A percentile compares a stretch with the other conserved stretches of the same genome.
Conservation (phyloP, 1,284 basidiomycete species). For the Moesziomyces sp. region DNA sequence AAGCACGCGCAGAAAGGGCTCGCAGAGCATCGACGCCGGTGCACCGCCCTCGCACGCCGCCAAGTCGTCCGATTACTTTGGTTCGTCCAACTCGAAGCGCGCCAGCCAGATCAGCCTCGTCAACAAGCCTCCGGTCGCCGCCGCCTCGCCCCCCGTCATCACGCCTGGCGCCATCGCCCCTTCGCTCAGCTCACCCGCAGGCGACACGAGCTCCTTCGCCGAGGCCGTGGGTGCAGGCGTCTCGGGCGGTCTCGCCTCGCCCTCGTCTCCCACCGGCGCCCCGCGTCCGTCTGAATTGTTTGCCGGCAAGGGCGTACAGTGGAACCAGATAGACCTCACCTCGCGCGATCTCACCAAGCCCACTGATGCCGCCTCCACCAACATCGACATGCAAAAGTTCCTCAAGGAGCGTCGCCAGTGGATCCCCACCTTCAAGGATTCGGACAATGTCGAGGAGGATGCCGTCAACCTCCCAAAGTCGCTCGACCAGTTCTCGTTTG, state of each 20-base stretch:
- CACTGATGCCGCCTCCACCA: constrained; percentile 19
- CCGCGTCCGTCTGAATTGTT: constrained; percentile 58
- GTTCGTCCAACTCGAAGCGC: constrained; percentile 11
- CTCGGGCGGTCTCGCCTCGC: constrained; percentile 14
- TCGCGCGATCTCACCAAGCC: constrained; percentile 27
- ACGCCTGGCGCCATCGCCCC: constrained; percentile 26
- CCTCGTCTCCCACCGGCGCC: constrained; percentile 3
- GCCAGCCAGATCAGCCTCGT: constrained; percentile 29
- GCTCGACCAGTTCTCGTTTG: constrained; percentile 41
- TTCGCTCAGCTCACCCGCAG: constrained; percentile 23
- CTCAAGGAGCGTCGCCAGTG: constrained; percentile 58
- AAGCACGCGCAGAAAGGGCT: constrained; percentile 40
- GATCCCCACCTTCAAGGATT: constrained; percentile 51
- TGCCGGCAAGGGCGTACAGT: constrained; percentile 59
- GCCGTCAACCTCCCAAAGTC: constrained; percentile 19
- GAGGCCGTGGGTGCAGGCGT: constrained; percentile 21
- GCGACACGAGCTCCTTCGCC: constrained; percentile 11
- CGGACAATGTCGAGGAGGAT: constrained; percentile 25
- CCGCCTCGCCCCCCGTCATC: constrained; percentile 18
- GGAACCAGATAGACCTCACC: constrained; percentile 55
- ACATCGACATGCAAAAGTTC: constrained; percentile 54
- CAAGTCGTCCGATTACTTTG: constrained; percentile 18
- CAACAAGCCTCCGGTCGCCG: constrained; percentile 9
- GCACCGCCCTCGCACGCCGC: constrained; percentile 8
- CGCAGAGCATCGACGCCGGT: constrained; percentile 35